Conservation (phyloP, 1,284 basidiomycete species). For the Ustilago vetiveriae region DNA sequence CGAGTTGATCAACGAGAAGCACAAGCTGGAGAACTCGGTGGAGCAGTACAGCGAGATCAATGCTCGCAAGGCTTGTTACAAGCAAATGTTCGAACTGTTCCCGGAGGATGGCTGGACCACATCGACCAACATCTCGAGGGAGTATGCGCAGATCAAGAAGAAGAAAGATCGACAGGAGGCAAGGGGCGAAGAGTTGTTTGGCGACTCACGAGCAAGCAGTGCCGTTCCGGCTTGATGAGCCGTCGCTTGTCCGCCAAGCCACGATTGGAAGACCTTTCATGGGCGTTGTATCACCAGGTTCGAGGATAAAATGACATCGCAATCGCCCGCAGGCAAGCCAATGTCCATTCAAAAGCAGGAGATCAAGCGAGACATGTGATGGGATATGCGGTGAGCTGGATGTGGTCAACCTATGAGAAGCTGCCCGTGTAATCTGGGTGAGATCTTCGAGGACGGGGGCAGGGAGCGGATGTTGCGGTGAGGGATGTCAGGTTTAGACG, state of each 20-base stretch:
- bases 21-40: slow-evolving; percentile 56
- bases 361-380: too few relatives aligned
- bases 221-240: slow-evolving; percentile 21
- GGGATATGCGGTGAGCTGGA: too few relatives aligned
- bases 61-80: slow-evolving; percentile 62
- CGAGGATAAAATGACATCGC: too few relatives aligned
- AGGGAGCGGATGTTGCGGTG: too few relatives aligned
- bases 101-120: slow-evolving; percentile 62
- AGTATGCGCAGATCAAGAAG: slow-evolving; percentile 56
- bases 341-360: too few relatives aligned
- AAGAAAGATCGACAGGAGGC: slow-evolving; percentile 54
- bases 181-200: slow-evolving; percentile 41
- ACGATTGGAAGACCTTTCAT: slow-evolving; percentile 29
- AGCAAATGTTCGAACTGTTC: slow-evolving; percentile 57
- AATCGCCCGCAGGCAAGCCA: too few relatives aligned
- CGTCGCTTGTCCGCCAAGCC: not conserved
- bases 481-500: too few relatives aligned
- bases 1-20: slow-evolving; percentile 62
- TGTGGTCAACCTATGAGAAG: too few relatives aligned
- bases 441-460: too few relatives aligned
- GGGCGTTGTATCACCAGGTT: too few relatives aligned
- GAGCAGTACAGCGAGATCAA: slow-evolving; percentile 63
- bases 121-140: slow-evolving; percentile 60
- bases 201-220: slow-evolving; percentile 40
- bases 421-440: too few relatives aligned